phyloP scores from a whole-genome alignment of 75 land plant genomes.

The Azolla pinnata region DNA sequence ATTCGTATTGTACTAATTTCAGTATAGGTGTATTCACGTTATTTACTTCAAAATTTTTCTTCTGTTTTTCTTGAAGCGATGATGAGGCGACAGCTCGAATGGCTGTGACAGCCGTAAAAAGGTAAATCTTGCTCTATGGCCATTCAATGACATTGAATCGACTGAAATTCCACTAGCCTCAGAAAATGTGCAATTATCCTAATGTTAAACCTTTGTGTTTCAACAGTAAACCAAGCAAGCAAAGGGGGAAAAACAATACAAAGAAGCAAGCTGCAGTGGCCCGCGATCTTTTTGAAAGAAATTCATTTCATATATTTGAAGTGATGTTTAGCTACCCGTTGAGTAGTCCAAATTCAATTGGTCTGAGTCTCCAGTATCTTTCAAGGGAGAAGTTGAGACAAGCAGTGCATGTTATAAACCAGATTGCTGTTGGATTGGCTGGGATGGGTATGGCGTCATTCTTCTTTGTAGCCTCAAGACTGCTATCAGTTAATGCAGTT shows the following conservation, averaged over 20 bases:
- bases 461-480: neutral
- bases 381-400: neutral
- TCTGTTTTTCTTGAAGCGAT: too few species aligned
- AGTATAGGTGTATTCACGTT: too few species aligned
- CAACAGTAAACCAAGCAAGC: neutral
- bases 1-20: too few species aligned
- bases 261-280: neutral
- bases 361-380: neutral
- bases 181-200: neutral
- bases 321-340: neutral
- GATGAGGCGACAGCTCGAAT: too few species aligned
- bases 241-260: neutral
- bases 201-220: too few species aligned
- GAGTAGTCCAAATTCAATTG: neutral
- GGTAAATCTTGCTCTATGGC: too few species aligned
- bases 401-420: neutral
- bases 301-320: neutral
- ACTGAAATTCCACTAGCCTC: neutral
- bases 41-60: too few species aligned
- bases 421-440: conserved; percentile 1
- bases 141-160: too few species aligned
- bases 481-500: neutral
- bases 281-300: conserved; percentile 1
- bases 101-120: too few species aligned
- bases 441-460: neutral